These are phyloP conservation scores for Theobroma cacao DNA, from an alignment of 345 rosid genomes.

Conservation along the genomic window DNA sequence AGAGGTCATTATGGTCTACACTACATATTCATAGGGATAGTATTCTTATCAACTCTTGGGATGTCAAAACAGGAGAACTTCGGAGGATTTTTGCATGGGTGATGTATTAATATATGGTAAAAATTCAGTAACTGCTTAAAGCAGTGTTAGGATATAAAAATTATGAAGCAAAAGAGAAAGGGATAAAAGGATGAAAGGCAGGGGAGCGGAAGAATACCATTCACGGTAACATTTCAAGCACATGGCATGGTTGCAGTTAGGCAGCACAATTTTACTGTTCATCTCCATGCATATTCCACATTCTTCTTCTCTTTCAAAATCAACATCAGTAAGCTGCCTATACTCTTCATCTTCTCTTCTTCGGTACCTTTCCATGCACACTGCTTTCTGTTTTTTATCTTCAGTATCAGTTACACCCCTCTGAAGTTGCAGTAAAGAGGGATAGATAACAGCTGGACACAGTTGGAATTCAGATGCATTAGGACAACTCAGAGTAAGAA, in stretches of 20 bases:
- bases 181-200: not conserved
- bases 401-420: conserved; percentile 58
- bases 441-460: conserved; percentile 59
- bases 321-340: conserved; percentile 29
- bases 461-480: conserved; percentile 9
- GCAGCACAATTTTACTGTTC: conserved; percentile 56
- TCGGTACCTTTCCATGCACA: conserved; percentile 54
- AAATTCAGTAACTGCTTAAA: not conserved
- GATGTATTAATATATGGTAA: not conserved
- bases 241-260: conserved; percentile 62
- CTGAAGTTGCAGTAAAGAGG: conserved; percentile 59
- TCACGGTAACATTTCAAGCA: conserved; percentile 69
- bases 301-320: conserved; percentile 63
- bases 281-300: conserved; percentile 77
- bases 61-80: not conserved
- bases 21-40: not conserved
- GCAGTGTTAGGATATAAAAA: not conserved
- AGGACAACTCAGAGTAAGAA: not conserved
- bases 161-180: not conserved
- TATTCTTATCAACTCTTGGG: not conserved
- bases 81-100: not conserved
- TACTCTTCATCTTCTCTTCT: conserved; percentile 46
- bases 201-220: conserved; percentile 36
- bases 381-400: conserved; percentile 53
- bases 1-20: not conserved